Evolutionary conservation across 345 rosid species (phyloP).

Genomic region (Nasturtium officinale): DNA sequence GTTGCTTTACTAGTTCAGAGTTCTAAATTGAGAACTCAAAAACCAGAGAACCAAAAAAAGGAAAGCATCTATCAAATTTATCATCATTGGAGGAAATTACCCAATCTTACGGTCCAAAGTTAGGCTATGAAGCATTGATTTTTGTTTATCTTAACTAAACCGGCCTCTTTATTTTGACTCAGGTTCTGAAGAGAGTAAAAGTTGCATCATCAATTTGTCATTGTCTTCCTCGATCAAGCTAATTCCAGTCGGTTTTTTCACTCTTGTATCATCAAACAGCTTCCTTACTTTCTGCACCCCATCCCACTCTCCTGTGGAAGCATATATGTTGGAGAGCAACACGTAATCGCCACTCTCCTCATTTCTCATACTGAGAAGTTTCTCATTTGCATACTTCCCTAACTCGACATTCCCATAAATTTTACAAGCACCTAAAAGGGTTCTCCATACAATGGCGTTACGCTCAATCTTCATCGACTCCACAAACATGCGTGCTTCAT

Average conservation of each 20-base stretch:
- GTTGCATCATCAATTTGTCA: slow-evolving; percentile 47
- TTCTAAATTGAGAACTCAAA: neutral
- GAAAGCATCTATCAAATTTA: neutral
- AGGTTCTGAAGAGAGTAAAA: slow-evolving; percentile 42
- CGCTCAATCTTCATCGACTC: slow-evolving; percentile 61
- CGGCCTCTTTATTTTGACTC: slow-evolving; percentile 35
- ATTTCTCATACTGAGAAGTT: slow-evolving; percentile 50
- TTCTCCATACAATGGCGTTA: slow-evolving; percentile 67
- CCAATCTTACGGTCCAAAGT: slow-evolving; percentile 5
- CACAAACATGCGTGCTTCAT: slow-evolving; percentile 61
- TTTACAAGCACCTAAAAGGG: slow-evolving; percentile 67
- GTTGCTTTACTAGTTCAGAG: slow-evolving; percentile 5
- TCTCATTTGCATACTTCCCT: slow-evolving; percentile 59
- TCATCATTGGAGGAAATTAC: neutral
- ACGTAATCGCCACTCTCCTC: slow-evolving; percentile 68
- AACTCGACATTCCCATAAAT: slow-evolving; percentile 59
- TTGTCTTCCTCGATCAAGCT: slow-evolving; percentile 57
- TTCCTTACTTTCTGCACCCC: slow-evolving; percentile 62
- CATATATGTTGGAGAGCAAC: slow-evolving; percentile 69
- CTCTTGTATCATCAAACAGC: slow-evolving; percentile 61
- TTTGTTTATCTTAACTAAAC: slow-evolving; percentile 15
- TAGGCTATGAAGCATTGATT: neutral
- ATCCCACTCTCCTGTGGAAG: slow-evolving; percentile 67
- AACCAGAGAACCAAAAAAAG: neutral
- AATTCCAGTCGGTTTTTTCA: slow-evolving; percentile 55